Evolutionary conservation across 768 basidiomycete genomes (phyloP), one percentile per base, ranked within the genome.

Genomic region (Amanita phalloides): DNA sequence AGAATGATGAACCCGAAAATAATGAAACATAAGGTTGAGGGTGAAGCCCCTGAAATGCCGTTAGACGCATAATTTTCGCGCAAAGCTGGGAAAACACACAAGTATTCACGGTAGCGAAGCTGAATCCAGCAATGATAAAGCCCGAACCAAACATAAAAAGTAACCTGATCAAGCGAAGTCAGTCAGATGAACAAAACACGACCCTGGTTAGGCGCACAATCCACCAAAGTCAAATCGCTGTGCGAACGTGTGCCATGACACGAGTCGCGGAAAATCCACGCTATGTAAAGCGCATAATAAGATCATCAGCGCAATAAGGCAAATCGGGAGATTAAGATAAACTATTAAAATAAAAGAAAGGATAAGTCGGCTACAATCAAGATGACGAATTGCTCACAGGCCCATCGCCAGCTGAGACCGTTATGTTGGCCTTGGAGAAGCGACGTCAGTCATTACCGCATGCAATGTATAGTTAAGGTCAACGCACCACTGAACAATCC

Each of bases 271-370:
- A 20, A 86, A 64, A 32, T 69, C 60, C 33, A 88, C 75, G 33
- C 65, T 67, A 55, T 78, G 79, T 46, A 91, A 75, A n/a, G 86
- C 82, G 28, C 77, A 45, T 17, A 64, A 61, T 20, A 90, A 68
- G 7, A 88, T 72, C 8, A 77, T 53, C 54, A 75, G 73, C 20
- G 84, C 82, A 23, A 80, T 55, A 25, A 77, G 61, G 62, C 84
- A 86, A 50, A 91, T 69, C 17, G 89, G 89, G 44, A 91, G 71
- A 67, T 91, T 92, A 64, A 92, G 73, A 63, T 81, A 90, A 64
- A 92, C 89, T 91, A 64, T 36, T 43, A 46, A 53, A 41, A 64
- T 36, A 43, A 46, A 53, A 41, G 49, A 26, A n/a, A 60, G 53
- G 55, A 56, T 46, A 45, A 49, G 37, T 53, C 48, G 36, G 20